Evolutionary conservation across 2,329 filamentous ascomycete species (phyloP), one percentile per base, ranked within the genome.

Genomic region (Phialemoniopsis sp.): DNA sequence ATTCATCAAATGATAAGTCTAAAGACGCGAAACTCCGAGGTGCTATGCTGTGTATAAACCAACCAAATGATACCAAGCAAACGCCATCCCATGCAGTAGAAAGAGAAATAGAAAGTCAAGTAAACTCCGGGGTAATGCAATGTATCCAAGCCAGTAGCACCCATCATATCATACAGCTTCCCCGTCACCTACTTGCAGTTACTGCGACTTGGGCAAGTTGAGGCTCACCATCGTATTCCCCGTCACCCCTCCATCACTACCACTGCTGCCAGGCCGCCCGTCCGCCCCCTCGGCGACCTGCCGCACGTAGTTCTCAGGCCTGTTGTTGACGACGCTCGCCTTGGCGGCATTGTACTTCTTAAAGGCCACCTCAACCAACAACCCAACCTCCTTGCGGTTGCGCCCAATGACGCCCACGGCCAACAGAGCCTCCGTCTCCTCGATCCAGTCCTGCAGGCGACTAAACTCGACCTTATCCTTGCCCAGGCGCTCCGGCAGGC

Each of bases 371-470:
- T 67, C 64, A 5, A 73, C 62, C 13, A 71, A 50, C 7, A 59
- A 36, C 0, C 67, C 66, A 2, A 70, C 62, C 44, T 73, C 68
- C 39, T 58, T 59, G 8, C 60, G 52, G 43, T 69, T 55, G 32
- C 59, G 47, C 0, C 71, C 68, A 3, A 70, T 55, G 2, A 69
- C 56, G 0, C 67, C 67, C 0, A 67, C 61, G 0, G 59, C 54
- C 12, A 71, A 48, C 43, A 70, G 39, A 5, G 68, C 60, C 47
- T 76, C 71, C 2, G 66, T 70, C 55, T 76, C 70, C 46, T 77
- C 73, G 34, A 78, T 72, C 61, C 70, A 76, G 47, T 74, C 72
- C 50, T 70, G 67, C 16, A 76, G 53, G 29, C 66, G 60, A 0
- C 66, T 54, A 47, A 70, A 72, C 32, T 66, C 66, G 13, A 67